phyloP scores from a whole-genome alignment of 139 green algal species.

The Closterium sp. region DNA sequence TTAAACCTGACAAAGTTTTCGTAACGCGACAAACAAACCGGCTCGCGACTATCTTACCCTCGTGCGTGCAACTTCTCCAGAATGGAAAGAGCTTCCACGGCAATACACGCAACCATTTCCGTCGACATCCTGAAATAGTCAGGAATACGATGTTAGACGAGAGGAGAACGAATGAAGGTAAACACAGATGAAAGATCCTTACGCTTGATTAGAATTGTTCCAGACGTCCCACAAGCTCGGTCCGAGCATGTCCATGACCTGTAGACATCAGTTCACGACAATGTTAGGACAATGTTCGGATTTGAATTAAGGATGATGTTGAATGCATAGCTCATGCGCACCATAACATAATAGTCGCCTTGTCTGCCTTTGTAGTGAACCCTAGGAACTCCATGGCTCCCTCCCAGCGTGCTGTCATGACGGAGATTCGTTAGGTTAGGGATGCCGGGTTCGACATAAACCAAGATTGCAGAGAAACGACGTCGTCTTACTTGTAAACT shows the following conservation, averaged over 20 bases:
- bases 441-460: background rate
- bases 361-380: conserved; percentile 96
- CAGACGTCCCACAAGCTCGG: conserved; percentile 97
- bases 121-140: conserved; percentile 74
- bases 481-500: conserved; percentile 45
- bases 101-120: conserved; percentile 99
- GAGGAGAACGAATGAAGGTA: background rate
- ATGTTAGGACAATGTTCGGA: conserved; percentile 16
- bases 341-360: conserved; percentile 98
- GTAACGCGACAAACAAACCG: background rate
- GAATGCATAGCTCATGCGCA: conserved; percentile 44
- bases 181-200: background rate
- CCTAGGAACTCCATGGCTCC: conserved; percentile 71
- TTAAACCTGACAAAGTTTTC: background rate
- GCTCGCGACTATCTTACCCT: conserved; percentile 62
- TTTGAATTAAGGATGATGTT: background rate
- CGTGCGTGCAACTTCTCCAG: conserved; percentile 94
- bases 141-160: background rate
- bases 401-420: conserved; percentile 36
- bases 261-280: background rate
- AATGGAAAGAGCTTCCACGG: conserved; percentile 93
- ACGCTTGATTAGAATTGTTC: conserved; percentile 84
- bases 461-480: background rate
- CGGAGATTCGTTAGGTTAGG: background rate
- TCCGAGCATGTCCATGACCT: conserved; percentile 98